These are phyloP conservation scores for Rutstroemia sp. DNA, from an alignment of 2,329 filamentous ascomycete genomes.

Conservation along the genomic window DNA sequence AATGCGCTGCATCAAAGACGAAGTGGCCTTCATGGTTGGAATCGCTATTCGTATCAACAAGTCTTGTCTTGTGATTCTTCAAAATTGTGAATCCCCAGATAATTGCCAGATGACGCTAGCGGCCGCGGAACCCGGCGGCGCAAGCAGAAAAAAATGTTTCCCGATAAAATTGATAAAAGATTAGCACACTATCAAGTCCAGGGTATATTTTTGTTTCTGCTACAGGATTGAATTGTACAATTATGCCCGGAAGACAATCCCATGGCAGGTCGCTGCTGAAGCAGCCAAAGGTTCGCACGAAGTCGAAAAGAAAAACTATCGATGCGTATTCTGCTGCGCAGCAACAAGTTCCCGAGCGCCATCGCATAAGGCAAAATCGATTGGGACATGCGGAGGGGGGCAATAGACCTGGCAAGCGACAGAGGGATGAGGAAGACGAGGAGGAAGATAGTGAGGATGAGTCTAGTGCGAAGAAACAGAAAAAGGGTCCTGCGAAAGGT, in stretches of 20 bases:
- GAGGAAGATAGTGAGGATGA: slow-evolving; percentile 36
- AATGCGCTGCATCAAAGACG: slow-evolving; percentile 58
- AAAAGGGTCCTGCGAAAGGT: slow-evolving; percentile 23
- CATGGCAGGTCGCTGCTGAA: slow-evolving; percentile 27
- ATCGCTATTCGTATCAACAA: not conserved
- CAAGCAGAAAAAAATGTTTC: slow-evolving; percentile 17
- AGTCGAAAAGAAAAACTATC: slow-evolving; percentile 37
- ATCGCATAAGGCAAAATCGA: slow-evolving; percentile 48
- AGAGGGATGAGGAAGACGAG: slow-evolving; percentile 38
- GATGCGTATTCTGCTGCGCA: slow-evolving; percentile 62
- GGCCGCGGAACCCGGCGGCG: slow-evolving; percentile 11
- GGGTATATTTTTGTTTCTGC: not conserved
- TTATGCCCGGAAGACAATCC: slow-evolving; percentile 31
- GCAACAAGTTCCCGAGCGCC: slow-evolving; percentile 43
- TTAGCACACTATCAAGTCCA: not conserved
- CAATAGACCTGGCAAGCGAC: slow-evolving; percentile 32
- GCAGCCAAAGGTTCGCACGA: slow-evolving; percentile 33
- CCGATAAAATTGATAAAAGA: slow-evolving; percentile 13
- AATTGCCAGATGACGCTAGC: slow-evolving; percentile 12
- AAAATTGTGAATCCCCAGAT: slow-evolving; percentile 1
- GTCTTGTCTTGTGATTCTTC: slow-evolving; percentile 2
- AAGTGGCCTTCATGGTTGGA: slow-evolving; percentile 56
- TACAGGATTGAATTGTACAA: slow-evolving; percentile 2
- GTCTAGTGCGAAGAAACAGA: slow-evolving; percentile 30
- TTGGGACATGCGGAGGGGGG: slow-evolving; percentile 46